Evolutionary conservation across 1,284 basidiomycete species (phyloP), one percentile per base, ranked within the genome.

Genomic region (Microbotryum saponariae): DNA sequence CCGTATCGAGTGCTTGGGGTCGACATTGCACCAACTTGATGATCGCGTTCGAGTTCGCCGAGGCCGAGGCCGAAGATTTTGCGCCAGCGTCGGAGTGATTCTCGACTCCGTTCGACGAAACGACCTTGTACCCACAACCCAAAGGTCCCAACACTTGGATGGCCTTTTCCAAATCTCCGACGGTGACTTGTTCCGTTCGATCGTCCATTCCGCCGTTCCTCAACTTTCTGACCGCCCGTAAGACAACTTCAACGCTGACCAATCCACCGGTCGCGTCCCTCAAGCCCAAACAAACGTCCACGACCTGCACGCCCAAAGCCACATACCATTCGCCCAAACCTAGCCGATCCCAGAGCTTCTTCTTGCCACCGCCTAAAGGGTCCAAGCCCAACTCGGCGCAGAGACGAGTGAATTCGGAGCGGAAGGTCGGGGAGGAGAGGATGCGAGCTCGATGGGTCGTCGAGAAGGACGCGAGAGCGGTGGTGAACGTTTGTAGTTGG

Each of bases 271-370:
- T 97, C 50, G 85, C 78, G 61, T 87, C 85, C 50, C 93, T 79
- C 10, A 90, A 94, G 73, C 84, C 87, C 37, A 97, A 86, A 72
- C 94, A 97, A 20, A 98, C 84, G 74, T 98, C 94, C 54, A 98
- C 91, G 66, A 98, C 88, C 78, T 99, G 94, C 29, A 97, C 90
- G 3, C 91, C 91, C 1, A 98, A 82, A 72, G 96, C 93, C 74
- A 91, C 90, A 72, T 92, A 88, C 90, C 91, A 98, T 74, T 98
- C 96, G 0, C 89, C 90, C 20, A 97, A 73, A 91, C 92, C 25
- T 83, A 85, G 85, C 51, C 66, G 66, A 60, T 73, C 74, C 87
- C 89, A 92, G 3, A 91, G 85, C n/a, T 88, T 88, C 65, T 85
- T 85, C 0, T 87, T 87, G 2, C 70, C 72, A 1, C 75, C 73